These are phyloP conservation scores for Dactylellina sp. DNA, from an alignment of 2,329 filamentous ascomycete genomes.

Conservation along the genomic window DNA sequence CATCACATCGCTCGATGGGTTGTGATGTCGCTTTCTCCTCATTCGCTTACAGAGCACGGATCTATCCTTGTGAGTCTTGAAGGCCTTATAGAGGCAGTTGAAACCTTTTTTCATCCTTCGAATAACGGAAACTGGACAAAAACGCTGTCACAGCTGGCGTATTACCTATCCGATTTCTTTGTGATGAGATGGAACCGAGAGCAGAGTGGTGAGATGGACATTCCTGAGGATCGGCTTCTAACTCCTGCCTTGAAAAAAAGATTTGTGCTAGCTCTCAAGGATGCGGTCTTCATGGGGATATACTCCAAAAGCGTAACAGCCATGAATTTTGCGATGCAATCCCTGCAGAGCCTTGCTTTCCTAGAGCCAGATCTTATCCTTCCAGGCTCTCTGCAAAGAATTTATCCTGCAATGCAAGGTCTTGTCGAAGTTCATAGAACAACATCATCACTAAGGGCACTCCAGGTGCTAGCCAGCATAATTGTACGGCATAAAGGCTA, in stretches of 20 bases:
- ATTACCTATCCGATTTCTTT: conserved; percentile 94
- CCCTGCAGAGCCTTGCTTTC: conserved; percentile 87
- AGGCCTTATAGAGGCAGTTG: conserved; percentile 90
- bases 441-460: conserved; percentile 87
- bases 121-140: conserved; percentile 94
- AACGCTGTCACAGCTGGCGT: conserved; percentile 87
- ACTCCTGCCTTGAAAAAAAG: conserved; percentile 84
- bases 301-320: conserved; percentile 95
- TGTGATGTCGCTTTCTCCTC: conserved; percentile 89
- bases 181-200: conserved; percentile 98
- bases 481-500: conserved; percentile 96
- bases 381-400: conserved; percentile 91
- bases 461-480: conserved; percentile 90
- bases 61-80: conserved; percentile 88
- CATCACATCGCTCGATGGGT: conserved; percentile 95
- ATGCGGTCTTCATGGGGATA: conserved; percentile 97
- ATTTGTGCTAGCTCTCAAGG: conserved; percentile 87
- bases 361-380: conserved; percentile 91
- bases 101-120: conserved; percentile 98
- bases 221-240: conserved; percentile 81
- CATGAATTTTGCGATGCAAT: conserved; percentile 90
- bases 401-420: conserved; percentile 96
- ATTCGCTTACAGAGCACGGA: conserved; percentile 78
- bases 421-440: conserved; percentile 97
- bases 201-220: conserved; percentile 88